Percentiles rank a stretch among this genome's conserved stretches.
Conservation (phyloP, 2,329 filamentous ascomycete species). For the Mycogone perniciosa region DNA sequence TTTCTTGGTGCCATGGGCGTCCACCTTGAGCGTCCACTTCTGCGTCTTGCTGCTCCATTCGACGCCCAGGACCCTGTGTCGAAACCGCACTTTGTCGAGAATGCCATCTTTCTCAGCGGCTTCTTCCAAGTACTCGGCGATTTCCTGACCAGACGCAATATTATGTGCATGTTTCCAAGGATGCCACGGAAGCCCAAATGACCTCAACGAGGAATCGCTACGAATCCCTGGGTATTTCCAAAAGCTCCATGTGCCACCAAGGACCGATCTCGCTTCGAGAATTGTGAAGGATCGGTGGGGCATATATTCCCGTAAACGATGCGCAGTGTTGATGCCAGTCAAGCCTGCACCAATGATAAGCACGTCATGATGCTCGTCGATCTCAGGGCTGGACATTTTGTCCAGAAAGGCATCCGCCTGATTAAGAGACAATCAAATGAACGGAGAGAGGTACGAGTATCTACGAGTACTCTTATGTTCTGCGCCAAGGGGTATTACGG, state of each 20-base stretch:
- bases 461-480: too few species aligned
- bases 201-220: slow-evolving; percentile 56
- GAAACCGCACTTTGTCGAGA: slow-evolving; percentile 46
- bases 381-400: neutral
- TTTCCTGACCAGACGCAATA: slow-evolving; percentile 47
- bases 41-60: slow-evolving; percentile 52
- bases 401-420: too few species aligned
- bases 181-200: slow-evolving; percentile 64
- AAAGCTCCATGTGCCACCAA: slow-evolving; percentile 74
- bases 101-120: slow-evolving; percentile 46
- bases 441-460: too few species aligned
- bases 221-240: slow-evolving; percentile 72
- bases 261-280: slow-evolving; percentile 57
- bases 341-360: slow-evolving; percentile 69
- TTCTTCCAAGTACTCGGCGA: slow-evolving; percentile 48
- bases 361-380: slow-evolving; percentile 35
- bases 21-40: slow-evolving; percentile 47
- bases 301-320: slow-evolving; percentile 53
- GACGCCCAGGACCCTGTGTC: slow-evolving; percentile 40
- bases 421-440: too few species aligned
- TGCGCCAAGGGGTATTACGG: too few species aligned
- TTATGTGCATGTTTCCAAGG: slow-evolving; percentile 54
- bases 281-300: slow-evolving; percentile 56
- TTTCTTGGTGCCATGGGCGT: slow-evolving; percentile 21
- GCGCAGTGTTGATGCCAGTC: slow-evolving; percentile 68